Conservation (phyloP, 768 basidiomycete genomes). For the Boletus vermiculosoides region DNA sequence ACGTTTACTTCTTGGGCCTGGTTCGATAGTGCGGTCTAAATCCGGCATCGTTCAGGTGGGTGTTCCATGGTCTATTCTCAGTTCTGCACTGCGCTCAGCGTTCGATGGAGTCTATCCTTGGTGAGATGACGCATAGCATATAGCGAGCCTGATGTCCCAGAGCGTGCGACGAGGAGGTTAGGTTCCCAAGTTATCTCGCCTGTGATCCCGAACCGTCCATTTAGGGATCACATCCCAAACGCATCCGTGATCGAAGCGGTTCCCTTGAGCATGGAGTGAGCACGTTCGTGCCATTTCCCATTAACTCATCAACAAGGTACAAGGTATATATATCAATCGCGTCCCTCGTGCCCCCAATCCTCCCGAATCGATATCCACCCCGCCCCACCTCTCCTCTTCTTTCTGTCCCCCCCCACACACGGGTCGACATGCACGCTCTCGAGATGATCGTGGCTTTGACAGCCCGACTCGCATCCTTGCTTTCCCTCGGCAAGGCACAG, state of each 20-base stretch:
- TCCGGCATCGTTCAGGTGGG: background rate
- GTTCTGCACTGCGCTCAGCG: background rate
- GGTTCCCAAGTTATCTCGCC: background rate
- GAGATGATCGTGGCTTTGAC: background rate
- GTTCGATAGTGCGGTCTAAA: background rate
- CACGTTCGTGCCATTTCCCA: background rate
- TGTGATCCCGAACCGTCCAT: background rate
- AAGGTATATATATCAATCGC: background rate
- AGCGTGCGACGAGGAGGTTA: background rate
- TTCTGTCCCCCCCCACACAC: background rate
- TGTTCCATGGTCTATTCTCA: background rate
- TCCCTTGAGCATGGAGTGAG: background rate
- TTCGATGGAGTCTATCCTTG: background rate
- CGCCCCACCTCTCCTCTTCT: background rate
- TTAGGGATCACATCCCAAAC: background rate
- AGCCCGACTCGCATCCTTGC: conserved; percentile 2
- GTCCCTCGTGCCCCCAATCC: background rate
- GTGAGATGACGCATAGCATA: no score
- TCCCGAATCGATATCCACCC: background rate
- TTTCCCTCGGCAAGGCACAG: background rate
- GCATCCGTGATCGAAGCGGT: no score
- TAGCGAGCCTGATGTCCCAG: background rate
- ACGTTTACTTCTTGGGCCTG: no score
- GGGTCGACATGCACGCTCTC: conserved; percentile 7
- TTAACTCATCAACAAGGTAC: background rate